phyloP scores from a whole-genome alignment of 2,329 filamentous ascomycete genomes.

The Xylaria digitata region DNA sequence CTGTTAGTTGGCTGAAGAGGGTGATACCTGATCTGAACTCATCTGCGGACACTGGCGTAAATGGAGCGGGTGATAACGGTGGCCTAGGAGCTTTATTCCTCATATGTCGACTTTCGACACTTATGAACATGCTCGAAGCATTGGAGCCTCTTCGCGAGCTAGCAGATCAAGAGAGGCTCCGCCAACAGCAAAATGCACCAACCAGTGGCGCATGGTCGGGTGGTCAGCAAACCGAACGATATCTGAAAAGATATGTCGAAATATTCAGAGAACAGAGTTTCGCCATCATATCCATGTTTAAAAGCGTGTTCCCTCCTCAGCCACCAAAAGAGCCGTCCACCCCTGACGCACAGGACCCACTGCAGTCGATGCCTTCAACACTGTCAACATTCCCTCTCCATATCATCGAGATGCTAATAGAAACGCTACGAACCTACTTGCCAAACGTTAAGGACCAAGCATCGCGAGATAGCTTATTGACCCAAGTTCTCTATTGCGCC shows the following conservation, averaged over 20 bases:
- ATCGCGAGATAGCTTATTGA: conserved; percentile 86
- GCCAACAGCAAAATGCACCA: conserved; percentile 56
- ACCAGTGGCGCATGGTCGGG: conserved; percentile 66
- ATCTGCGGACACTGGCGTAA: conserved; percentile 34
- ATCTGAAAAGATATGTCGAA: conserved; percentile 94
- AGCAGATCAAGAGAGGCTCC: conserved; percentile 82
- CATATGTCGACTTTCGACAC: conserved; percentile 82
- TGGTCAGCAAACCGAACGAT: conserved; percentile 93
- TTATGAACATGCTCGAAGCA: conserved; percentile 83
- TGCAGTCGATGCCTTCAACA: conserved; percentile 77
- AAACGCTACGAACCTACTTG: conserved; percentile 80
- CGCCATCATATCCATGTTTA: conserved; percentile 93
- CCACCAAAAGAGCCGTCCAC: conserved; percentile 36
- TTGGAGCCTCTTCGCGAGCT: conserved; percentile 87
- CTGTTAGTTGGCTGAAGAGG: conserved; percentile 88
- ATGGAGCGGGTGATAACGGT: conserved; percentile 66
- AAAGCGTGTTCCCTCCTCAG: conserved; percentile 78
- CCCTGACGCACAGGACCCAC: conserved; percentile 51
- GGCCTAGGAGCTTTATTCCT: conserved; percentile 86
- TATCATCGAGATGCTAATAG: conserved; percentile 81
- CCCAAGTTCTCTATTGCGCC: conserved; percentile 92
- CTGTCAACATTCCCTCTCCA: conserved; percentile 87
- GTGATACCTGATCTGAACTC: conserved; percentile 82
- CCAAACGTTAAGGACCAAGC: conserved; percentile 83
- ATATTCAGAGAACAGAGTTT: conserved; percentile 98